A percentile compares a stretch with the other conserved stretches of the same genome.
phyloP scores from a whole-genome alignment of 1,139 yeast genomes.

The Lodderomyces margitis region DNA sequence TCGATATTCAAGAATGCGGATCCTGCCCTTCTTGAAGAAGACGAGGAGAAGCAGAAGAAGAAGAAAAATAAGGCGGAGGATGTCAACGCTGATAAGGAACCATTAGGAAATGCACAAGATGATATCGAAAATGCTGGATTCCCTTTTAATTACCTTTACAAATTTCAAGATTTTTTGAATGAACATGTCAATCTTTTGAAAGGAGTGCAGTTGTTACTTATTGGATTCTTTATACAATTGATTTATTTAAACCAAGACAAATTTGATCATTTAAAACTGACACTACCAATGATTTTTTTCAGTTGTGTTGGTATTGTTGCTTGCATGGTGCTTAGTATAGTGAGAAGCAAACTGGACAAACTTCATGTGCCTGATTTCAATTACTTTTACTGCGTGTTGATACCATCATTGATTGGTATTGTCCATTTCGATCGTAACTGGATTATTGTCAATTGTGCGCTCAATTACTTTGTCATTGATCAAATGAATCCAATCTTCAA shows the following conservation, averaged over 20 bases:
- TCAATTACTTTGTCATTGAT: slow-evolving; percentile 37
- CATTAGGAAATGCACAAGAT: slow-evolving; percentile 17
- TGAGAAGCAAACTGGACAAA: slow-evolving; percentile 20
- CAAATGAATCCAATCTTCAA: slow-evolving; percentile 32
- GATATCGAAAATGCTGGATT: slow-evolving; percentile 20
- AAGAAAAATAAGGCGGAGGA: slow-evolving; percentile 5
- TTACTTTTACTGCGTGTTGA: slow-evolving; percentile 31
- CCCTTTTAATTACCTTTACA: slow-evolving; percentile 30
- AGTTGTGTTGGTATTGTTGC: slow-evolving; percentile 34
- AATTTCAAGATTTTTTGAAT: slow-evolving; percentile 40
- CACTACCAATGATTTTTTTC: slow-evolving; percentile 30
- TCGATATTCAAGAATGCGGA: slow-evolving; percentile 20
- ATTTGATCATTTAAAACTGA: slow-evolving; percentile 19
- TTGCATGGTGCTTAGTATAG: slow-evolving; percentile 31
- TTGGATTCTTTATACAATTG: slow-evolving; percentile 32
- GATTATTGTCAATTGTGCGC: slow-evolving; percentile 33
- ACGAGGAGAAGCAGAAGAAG: too few species aligned
- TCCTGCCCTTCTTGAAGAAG: slow-evolving; percentile 7
- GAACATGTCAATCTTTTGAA: slow-evolving; percentile 30
- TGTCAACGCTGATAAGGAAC: neutral
- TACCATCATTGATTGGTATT: slow-evolving; percentile 30
- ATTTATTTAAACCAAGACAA: slow-evolving; percentile 23
- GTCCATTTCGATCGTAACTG: slow-evolving; percentile 22
- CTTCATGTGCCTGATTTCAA: slow-evolving; percentile 38
- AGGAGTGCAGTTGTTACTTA: slow-evolving; percentile 33